Base-by-base conservation (phyloP, 2,329 filamentous ascomycete genomes). In the Delphinella strobiligena region DNA sequence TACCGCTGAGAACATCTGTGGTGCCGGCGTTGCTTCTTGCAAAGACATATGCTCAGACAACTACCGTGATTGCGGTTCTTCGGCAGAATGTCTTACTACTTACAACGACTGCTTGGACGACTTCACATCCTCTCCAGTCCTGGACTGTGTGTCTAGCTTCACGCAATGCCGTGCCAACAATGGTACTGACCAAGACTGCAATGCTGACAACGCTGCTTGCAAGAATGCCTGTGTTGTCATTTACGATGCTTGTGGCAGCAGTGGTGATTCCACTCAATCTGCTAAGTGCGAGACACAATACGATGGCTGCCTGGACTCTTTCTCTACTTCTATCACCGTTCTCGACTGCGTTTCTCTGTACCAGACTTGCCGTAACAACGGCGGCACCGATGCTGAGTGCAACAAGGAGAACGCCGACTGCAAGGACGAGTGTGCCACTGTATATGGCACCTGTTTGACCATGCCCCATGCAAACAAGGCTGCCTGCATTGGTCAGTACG, bases 1-100 rank as follows among this genome's bases (percentile, higher is more conserved):
- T n/a, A n/a, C n/a, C n/a, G n/a, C n/a, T n/a, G n/a, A n/a, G n/a
- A n/a, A n/a, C n/a, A n/a, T n/a, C n/a, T n/a, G n/a, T n/a, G n/a
- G n/a, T n/a, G n/a, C n/a, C n/a, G n/a, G n/a, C n/a, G n/a, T n/a
- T n/a, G n/a, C n/a, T n/a, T n/a, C n/a, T n/a, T n/a, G n/a, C n/a
- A n/a, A n/a, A n/a, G n/a, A n/a, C n/a, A n/a, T n/a, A n/a, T n/a
- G n/a, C n/a, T n/a, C n/a, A n/a, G n/a, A n/a, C n/a, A n/a, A n/a
- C n/a, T n/a, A n/a, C n/a, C n/a, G n/a, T n/a, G n/a, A n/a, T n/a
- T n/a, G n/a, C n/a, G n/a, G n/a, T n/a, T n/a, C n/a, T n/a, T n/a
- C n/a, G n/a, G n/a, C n/a, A n/a, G n/a, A 40, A 47, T 59, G 14
- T 53, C 57, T 34, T 19, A 34, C 22, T 27, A 27, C 22, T 27